Evolutionary conservation across 129 eudicot species (phyloP).

Genomic region (Arctium lappa): DNA sequence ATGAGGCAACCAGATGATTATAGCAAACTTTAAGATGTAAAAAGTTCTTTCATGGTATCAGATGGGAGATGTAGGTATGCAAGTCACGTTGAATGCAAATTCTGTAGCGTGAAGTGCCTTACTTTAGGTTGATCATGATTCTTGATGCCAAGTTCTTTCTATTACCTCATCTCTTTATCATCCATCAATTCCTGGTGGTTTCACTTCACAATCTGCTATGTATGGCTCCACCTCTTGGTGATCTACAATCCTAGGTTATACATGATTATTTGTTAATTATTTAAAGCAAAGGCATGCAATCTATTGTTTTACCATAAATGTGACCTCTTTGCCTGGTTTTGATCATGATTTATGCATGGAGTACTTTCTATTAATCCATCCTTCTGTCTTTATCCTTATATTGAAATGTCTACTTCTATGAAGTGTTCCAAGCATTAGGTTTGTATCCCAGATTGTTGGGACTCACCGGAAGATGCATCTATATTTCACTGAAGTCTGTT

Average conservation of each 20-base stretch:
- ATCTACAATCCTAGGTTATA: not conserved
- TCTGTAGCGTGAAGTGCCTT: not conserved
- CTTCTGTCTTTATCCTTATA: not conserved
- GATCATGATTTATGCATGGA: not conserved
- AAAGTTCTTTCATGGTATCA: not conserved
- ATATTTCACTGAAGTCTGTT: not conserved
- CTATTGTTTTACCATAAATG: not conserved
- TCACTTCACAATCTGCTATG: not conserved
- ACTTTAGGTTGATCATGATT: constrained; percentile 4
- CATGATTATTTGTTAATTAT: not conserved
- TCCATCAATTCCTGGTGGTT: constrained; percentile 3
- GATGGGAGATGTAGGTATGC: constrained; percentile 9
- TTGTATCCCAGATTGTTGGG: not conserved
- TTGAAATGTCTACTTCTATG: not conserved
- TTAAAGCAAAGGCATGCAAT: not conserved
- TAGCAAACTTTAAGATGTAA: constrained; percentile 2
- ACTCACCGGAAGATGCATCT: not conserved
- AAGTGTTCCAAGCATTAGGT: not conserved
- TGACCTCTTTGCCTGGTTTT: not conserved
- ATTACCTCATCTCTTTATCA: not conserved
- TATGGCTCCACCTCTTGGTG: not conserved
- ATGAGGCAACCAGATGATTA: not conserved
- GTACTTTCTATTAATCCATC: not conserved
- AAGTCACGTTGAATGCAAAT: not conserved
- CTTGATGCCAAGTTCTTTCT: not conserved